Percentiles rank a stretch among this genome's conserved stretches.
Evolutionary conservation across 2,329 filamentous ascomycete genomes (phyloP).

Genomic region (Ophiocordyceps sinensis): DNA sequence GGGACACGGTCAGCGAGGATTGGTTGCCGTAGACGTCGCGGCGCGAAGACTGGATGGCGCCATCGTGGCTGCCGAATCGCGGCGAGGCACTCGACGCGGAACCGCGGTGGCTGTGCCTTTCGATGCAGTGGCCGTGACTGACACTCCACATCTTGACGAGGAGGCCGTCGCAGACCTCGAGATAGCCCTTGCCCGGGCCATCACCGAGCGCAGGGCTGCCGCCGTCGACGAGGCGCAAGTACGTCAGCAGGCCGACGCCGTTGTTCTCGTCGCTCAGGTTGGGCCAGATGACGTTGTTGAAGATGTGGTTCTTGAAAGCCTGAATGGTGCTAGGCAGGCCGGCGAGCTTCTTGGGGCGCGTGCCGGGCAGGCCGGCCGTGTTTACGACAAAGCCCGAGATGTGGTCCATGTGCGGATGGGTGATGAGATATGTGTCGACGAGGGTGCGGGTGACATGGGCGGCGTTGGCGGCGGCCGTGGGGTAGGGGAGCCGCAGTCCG

Average conservation of each 20-base stretch:
- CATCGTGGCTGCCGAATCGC: constrained; percentile 35
- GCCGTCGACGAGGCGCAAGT: constrained; percentile 75
- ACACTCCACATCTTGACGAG: constrained; percentile 77
- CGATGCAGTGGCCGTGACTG: constrained; percentile 81
- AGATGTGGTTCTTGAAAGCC: constrained; percentile 85
- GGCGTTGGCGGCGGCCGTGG: constrained; percentile 61
- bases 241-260: constrained; percentile 82
- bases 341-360: constrained; percentile 72
- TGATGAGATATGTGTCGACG: constrained; percentile 81
- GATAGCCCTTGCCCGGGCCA: constrained; percentile 67
- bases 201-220: constrained; percentile 74
- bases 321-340: constrained; percentile 80
- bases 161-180: constrained; percentile 80
- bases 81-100: constrained; percentile 33
- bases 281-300: constrained; percentile 97
- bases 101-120: constrained; percentile 53
- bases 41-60: constrained; percentile 15
- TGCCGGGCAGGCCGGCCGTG: constrained; percentile 70
- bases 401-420: constrained; percentile 94
- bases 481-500: constrained; percentile 56
- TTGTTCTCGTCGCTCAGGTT: constrained; percentile 94
- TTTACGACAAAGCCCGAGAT: constrained; percentile 86
- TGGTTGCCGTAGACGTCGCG: constrained; percentile 6
- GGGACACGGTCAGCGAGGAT: constrained; percentile 2
- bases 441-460: constrained; percentile 64